phyloP scores from a whole-genome alignment of 768 basidiomycete genomes.

The Phlebiopsis gigantea region DNA sequence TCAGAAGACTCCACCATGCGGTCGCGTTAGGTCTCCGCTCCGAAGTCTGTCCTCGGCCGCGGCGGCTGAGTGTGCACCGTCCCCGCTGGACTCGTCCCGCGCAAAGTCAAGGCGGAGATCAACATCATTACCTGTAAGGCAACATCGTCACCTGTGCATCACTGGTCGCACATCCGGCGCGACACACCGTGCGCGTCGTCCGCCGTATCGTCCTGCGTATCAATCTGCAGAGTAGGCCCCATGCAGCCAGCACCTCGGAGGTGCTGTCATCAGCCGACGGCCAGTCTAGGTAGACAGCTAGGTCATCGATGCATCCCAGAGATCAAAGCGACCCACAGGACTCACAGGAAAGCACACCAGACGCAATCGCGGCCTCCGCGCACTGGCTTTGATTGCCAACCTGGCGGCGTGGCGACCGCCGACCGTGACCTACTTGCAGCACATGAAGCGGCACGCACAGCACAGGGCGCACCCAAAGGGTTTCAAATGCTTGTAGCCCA shows the following conservation, averaged over 20 bases:
- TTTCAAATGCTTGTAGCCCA: background rate
- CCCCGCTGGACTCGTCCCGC: too few species aligned
- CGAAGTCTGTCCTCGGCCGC: conserved; percentile 5
- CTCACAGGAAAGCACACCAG: background rate
- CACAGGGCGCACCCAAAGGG: background rate
- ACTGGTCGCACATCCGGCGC: background rate
- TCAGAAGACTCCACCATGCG: conserved; percentile 3
- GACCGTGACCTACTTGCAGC: background rate
- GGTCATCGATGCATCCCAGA: background rate
- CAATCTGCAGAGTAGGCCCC: background rate
- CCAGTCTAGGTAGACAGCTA: background rate
- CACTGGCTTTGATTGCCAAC: background rate
- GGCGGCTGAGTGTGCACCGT: too few species aligned
- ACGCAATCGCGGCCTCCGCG: background rate
- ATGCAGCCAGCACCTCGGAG: background rate
- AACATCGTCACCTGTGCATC: too few species aligned
- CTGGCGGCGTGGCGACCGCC: background rate
- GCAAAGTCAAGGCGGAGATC: too few species aligned
- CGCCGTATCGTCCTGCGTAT: background rate
- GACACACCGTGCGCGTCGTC: background rate
- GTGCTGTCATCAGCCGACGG: background rate
- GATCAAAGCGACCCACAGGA: background rate
- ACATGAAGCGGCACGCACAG: background rate
- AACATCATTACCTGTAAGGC: too few species aligned
- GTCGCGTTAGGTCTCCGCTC: background rate